Base-by-base conservation (phyloP, 306 rosid species). In the Begonia loranthoides region DNA sequence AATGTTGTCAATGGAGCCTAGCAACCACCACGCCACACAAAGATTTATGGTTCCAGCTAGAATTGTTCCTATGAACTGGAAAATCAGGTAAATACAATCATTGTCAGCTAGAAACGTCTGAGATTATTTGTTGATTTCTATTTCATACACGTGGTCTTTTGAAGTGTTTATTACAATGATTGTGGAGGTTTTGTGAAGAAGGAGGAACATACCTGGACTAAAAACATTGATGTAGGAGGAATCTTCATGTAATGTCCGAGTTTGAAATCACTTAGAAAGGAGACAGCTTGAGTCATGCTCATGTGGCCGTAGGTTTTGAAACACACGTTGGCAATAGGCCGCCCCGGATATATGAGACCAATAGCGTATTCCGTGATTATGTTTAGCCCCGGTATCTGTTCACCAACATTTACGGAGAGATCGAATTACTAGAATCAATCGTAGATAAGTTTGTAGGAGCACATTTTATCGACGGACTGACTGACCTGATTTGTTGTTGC, bases 171-270 rank as follows among this genome's bases (percentile, higher is more conserved):
- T 19, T 19, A 19, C 22, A 4, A 19, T 19, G 22, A 19, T 19
- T 19, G 22, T 19, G 22, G 22, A 19, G 2, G 22, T 19, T 10
- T 41, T 41, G 11, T 9, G 13, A 19, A 17, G n/a, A n/a, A 46
- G 51, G 55, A 49, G 17, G 34, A 45, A 47, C 14, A 13, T 72
- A 76, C 95, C 81, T 86, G 95, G 69, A 82, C 87, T 41, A 82
- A 63, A 66, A 86, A 86, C 95, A 86, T 86, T 50, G 93, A 86
- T 60, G 79, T 77, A 51, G 88, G 93, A 28, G 95, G 93, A 67
- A 86, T 86, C 82, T 86, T 86, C 93, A 79, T 77, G 75, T 86
- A 86, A 63, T 86, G 95, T 9, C 95, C 95, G 10, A 86, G 85
- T 78, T 86, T 82, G 73, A 86, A 86, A 71, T 86, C 95, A 53